Percentiles rank a stretch among this genome's conserved stretches.
Evolutionary conservation across 139 green algal genomes (phyloP).

Genomic region (Dunaliella primolecta): DNA sequence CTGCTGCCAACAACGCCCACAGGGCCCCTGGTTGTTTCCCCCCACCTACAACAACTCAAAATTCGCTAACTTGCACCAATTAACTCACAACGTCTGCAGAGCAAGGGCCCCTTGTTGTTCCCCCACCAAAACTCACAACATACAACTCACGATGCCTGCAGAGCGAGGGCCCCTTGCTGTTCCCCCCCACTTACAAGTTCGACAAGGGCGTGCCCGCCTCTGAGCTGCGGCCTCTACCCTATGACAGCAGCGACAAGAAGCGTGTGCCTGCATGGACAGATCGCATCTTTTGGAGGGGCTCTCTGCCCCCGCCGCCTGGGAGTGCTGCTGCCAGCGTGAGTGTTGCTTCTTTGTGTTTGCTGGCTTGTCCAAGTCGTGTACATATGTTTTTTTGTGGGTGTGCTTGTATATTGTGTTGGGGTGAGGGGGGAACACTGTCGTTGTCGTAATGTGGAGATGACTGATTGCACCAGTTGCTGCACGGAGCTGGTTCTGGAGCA

Average conservation of each 20-base stretch:
- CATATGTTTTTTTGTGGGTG: neutral
- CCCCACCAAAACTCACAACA: no score
- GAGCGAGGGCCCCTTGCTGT: conserved; percentile 72
- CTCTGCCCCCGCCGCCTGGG: neutral
- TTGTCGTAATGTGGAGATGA: no score
- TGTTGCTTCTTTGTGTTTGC: no score
- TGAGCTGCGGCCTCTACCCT: conserved; percentile 21
- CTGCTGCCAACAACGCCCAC: no score
- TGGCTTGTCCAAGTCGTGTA: neutral
- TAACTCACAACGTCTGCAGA: no score
- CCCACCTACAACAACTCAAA: no score
- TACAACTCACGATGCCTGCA: no score
- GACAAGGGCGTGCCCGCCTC: conserved; percentile 51
- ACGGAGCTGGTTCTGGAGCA: no score
- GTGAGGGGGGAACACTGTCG: neutral
- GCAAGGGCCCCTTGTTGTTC: no score
- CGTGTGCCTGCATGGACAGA: conserved; percentile 88
- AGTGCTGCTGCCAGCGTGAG: neutral
- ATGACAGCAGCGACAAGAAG: conserved; percentile 73
- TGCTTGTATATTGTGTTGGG: neutral
- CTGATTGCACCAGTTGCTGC: no score
- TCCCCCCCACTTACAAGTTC: conserved; percentile 94
- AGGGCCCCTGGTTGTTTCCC: no score
- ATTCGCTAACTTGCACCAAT: no score
- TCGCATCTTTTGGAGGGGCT: conserved; percentile 86